Base-by-base conservation (phyloP, 345 rosid species). In the Eucalyptus cloeziana region DNA sequence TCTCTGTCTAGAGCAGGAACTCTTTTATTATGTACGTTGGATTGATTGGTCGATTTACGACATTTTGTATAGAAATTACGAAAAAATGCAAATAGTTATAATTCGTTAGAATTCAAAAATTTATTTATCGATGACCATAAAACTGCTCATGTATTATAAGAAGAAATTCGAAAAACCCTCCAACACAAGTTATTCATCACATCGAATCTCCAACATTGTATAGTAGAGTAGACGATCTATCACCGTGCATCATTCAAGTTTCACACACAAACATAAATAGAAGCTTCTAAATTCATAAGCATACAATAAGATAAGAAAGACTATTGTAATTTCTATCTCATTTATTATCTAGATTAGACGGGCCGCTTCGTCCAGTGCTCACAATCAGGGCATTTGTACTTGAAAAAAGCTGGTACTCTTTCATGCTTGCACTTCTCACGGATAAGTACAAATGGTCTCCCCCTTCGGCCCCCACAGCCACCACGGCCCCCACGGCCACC, bases 401-500 rank as follows among this genome's bases (percentile, higher is more conserved):
- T 50, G 52, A 15, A 7, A 50, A 50, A 50, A 50, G 54, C 13
- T 4, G 1, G 5, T 22, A 22, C 62, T 8, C 25, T 37, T 37
- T 21, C 21, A 71, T 50, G 54, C 4, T 37, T 37, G 21, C 81
- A 71, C 58, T 54, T 54, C 58, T 54, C 40, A 40, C 40, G 40
- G 40, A 40, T 40, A 40, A 40, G 4, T 40, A 40, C 40, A 40
- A 40, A 40, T 40, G 40, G 40, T 40, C 40, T 40, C 40, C 40
- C 40, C 40, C 40, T 40, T 40, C 40, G 40, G 1, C 43, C 40
- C 11, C 14, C n/a, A 31, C 8, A 14, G 27, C 0, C 0, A 3
- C 10, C 3, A 49, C 8, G 15, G 17, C 37, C 43, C 11, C 17
- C 7, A 6, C 8, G 1, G 1, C 52, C 3, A 5, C 16, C 19